Evolutionary conservation across 257 asterid species (phyloP), one percentile per base, ranked within the genome.

Genomic region (Verbena officinalis): DNA sequence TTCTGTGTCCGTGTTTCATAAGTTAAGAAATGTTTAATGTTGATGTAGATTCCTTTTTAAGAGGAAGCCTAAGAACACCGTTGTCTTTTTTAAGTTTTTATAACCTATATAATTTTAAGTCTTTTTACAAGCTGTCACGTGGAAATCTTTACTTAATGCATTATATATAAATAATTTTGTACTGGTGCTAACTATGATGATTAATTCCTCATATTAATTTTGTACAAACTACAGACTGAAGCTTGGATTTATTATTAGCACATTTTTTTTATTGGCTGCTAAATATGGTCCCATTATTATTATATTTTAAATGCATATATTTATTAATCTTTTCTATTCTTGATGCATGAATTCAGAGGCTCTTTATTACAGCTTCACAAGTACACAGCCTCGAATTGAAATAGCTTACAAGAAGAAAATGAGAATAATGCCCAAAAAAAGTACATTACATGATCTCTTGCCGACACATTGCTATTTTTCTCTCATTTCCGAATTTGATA

Each of bases 81-180:
- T n/a, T n/a, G n/a, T 21, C 34, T 51, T 51, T 51, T 21, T 19
- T 1, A 9, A 21, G 16, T 14, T 45, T 1, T 15, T 4, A 5
- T 44, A 5, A 44, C n/a, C 17, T 44, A 4, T 44, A 44, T 5
- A 30, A 3, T n/a, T 55, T 31, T 15, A 23, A 55, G 43, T 55
- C 61, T 30, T 55, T 55, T 55, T 27, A 31, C 61, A 55, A 30
- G 61, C 22, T 30, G 61, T 55, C 61, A 55, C 23, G 53, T 16
- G 24, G 53, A 46, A 17, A 46, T 11, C 53, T 46, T 15, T 19
- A 43, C 14, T 43, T 43, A 43, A 43, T 43, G 49, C 49, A 43
- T 4, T 6, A 16, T 16, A 45, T 6, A 16, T 16, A 45, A 4
- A 45, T 45, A 4, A 16, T 45, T 5, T 45, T 16, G 23, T 45